A percentile compares a stretch with the other conserved stretches of the same genome.
Conservation (phyloP, 2,329 filamentous ascomycete genomes). For the Clonostachys byssicola region DNA sequence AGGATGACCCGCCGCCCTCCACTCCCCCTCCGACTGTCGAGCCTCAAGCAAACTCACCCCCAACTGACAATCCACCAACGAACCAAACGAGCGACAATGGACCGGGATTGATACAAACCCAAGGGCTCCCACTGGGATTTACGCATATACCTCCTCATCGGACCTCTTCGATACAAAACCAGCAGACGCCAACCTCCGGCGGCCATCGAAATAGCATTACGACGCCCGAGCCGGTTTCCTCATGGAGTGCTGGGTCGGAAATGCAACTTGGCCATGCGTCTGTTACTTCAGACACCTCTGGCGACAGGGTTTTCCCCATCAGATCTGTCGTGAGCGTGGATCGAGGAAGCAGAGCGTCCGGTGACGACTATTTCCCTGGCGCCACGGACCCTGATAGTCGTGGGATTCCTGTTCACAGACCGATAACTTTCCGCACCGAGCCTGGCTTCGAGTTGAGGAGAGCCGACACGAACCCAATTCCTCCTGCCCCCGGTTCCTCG, state of each 20-base stretch:
- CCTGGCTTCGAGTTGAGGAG: constrained; percentile 16
- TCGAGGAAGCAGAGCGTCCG: constrained; percentile 33
- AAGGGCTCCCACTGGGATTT: too few species aligned
- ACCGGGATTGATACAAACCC: too few species aligned
- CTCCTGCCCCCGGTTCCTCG: constrained; percentile 9
- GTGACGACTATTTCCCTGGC: constrained; percentile 31
- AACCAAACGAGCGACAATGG: too few species aligned
- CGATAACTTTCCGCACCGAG: constrained; percentile 19
- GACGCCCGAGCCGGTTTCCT: constrained; percentile 15
- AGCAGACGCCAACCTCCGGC: neutral
- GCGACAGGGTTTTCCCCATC: constrained; percentile 74
- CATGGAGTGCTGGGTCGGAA: constrained; percentile 36
- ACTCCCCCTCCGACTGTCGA: too few species aligned
- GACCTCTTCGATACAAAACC: neutral
- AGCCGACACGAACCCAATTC: constrained; percentile 15
- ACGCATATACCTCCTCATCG: too few species aligned
- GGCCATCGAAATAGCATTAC: neutral
- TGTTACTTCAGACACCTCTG: constrained; percentile 26
- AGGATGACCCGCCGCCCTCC: too few species aligned
- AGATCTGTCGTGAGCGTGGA: constrained; percentile 74
- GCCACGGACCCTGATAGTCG: constrained; percentile 21
- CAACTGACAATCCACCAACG: too few species aligned
- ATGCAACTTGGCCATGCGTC: constrained; percentile 25
- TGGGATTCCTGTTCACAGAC: constrained; percentile 18
- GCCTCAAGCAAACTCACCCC: too few species aligned